phyloP scores from a whole-genome alignment of 305 asterid genomes.

The Andrographis paniculata region DNA sequence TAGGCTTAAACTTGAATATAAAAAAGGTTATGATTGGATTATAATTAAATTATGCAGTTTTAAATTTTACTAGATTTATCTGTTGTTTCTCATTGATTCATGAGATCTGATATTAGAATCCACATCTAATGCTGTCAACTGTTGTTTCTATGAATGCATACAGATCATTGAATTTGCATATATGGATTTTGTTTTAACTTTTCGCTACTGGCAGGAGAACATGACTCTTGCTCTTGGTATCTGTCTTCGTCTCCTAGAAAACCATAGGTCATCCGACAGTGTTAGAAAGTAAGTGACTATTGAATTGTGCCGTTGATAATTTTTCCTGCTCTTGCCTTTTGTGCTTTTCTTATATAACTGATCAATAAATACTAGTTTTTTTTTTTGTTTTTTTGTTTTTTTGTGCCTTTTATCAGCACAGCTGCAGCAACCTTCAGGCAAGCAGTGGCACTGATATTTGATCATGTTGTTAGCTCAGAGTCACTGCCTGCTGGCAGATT shows the following conservation, averaged over 20 bases:
- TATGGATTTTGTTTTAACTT: conserved; percentile 20
- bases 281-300: conserved; percentile 77
- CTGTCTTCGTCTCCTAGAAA: conserved; percentile 93
- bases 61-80: no score
- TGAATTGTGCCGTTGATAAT: conserved; percentile 2
- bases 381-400: conserved; percentile 6
- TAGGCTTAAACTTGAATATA: no score
- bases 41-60: no score
- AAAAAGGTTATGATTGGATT: no score
- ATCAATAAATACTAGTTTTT: background rate
- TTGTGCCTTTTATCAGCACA: conserved; percentile 61
- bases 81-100: no score
- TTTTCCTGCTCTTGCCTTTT: background rate
- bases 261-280: conserved; percentile 90
- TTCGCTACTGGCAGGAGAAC: conserved; percentile 56
- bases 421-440: conserved; percentile 99
- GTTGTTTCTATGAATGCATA: no score
- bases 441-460: conserved; percentile 96
- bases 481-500: conserved; percentile 79
- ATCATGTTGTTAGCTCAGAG: conserved; percentile 72
- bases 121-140: no score
- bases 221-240: conserved; percentile 89
- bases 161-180: conserved; percentile 2
- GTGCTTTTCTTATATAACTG: background rate
- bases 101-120: no score